Base-by-base conservation (phyloP, 179 eudicot species). In the Carnegiea gigantea region DNA sequence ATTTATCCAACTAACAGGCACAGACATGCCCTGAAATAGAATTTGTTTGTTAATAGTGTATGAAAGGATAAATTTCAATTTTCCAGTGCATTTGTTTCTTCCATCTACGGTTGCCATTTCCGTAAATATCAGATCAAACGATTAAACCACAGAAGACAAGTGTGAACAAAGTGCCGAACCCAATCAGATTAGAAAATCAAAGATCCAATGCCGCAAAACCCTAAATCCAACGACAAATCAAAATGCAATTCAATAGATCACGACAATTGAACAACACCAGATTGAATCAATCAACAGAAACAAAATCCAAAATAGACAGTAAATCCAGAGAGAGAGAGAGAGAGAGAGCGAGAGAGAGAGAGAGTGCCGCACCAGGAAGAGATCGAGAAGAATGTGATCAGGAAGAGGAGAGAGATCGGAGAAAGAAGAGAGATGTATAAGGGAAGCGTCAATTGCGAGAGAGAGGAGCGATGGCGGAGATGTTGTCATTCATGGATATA, bases 351-450 rank as follows among this genome's bases (percentile, higher is more conserved):
- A 44, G 44, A 65, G 76, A 48, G 77, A 73, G 73, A 48, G 40
- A 79, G 30, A 44, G 67, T 1, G 2, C 59, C 49, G 73, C 83
- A 92, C 97, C 89, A 72, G 79, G 40, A 94, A 89, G 86, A 92
- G 92, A 12, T 94, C 91, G 82, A 88, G 54, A 40, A 94, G 97
- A 68, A 94, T 88, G 85, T 92, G 98, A 36, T 89, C 89, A 73
- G 98, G 95, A 49, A 92, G 82, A 62, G 79, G 83, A 54, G 97
- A 93, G 81, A 93, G 92, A 88, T 92, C 95, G 13, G 92, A 87
- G 78, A 89, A 80, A 65, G 82, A 77, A 76, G 93, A 83, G 82
- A 90, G 86, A 77, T 91, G 88, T 57, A 83, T 70, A 60, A 92
- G 21, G 18, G 97, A 91, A 60, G 95, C 78, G 81, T 94, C 90